Conservation (phyloP, 768 basidiomycete genomes). For the Trametes elegans region DNA sequence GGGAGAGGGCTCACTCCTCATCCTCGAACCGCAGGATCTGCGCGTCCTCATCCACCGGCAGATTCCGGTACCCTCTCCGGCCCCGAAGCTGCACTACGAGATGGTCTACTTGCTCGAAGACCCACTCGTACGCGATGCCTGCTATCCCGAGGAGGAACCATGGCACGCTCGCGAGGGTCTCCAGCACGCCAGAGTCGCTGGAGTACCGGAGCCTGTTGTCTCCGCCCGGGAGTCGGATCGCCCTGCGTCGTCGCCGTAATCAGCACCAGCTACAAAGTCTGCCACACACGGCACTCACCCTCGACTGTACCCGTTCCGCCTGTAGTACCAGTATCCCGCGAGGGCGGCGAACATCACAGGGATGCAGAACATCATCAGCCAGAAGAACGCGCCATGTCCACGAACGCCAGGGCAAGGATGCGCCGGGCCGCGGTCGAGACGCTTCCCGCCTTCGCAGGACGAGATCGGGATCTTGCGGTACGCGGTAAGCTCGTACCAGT, state of each 20-base stretch:
- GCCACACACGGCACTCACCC: slow-evolving; percentile 51
- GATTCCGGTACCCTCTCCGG: slow-evolving; percentile 63
- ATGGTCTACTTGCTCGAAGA: slow-evolving; percentile 45
- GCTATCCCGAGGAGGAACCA: slow-evolving; percentile 84
- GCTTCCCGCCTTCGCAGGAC: slow-evolving; percentile 74
- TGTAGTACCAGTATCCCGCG: slow-evolving; percentile 81
- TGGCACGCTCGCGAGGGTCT: slow-evolving; percentile 82
- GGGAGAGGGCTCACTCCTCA: slow-evolving; percentile 51
- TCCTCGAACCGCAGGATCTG: slow-evolving; percentile 85
- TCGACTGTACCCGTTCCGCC: slow-evolving; percentile 64
- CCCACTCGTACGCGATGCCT: slow-evolving; percentile 70
- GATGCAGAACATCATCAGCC: slow-evolving; percentile 72
- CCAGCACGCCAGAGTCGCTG: slow-evolving; percentile 49
- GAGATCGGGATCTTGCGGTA: slow-evolving; percentile 93
- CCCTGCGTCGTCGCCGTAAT: too few relatives aligned
- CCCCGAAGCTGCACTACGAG: slow-evolving; percentile 39
- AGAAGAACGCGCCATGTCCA: slow-evolving; percentile 77
- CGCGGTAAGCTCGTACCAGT: slow-evolving; percentile 92
- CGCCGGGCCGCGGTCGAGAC: slow-evolving; percentile 69
- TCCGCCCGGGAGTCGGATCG: slow-evolving; percentile 74
- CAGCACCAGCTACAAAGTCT: too few relatives aligned
- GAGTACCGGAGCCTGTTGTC: slow-evolving; percentile 36
- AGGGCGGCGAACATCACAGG: slow-evolving; percentile 78
- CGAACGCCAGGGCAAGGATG: slow-evolving; percentile 84
- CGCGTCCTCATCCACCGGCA: slow-evolving; percentile 86